These are phyloP conservation scores for Rosa hybrid DNA, from an alignment of 331 rosid genomes.

Conservation along the genomic window DNA sequence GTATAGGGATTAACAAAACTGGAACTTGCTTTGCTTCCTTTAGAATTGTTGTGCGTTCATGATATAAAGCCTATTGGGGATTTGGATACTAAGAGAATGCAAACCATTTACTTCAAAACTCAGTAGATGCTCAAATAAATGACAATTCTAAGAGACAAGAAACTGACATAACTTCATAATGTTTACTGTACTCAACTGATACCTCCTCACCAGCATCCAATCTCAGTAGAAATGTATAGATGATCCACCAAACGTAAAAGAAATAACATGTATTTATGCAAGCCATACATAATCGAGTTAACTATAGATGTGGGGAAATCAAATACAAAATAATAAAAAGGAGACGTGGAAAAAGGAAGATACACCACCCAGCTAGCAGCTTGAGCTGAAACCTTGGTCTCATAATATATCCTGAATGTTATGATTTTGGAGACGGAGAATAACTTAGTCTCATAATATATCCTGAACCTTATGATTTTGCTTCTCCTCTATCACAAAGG, in stretches of 20 bases:
- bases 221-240: background rate
- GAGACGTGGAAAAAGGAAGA: background rate
- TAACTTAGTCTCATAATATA: background rate
- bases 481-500: background rate
- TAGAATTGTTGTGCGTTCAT: background rate
- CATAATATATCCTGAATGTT: background rate
- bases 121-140: background rate
- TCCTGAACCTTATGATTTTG: background rate
- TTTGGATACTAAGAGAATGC: background rate
- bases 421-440: background rate
- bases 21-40: background rate
- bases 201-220: background rate
- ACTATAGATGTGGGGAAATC: background rate
- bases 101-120: background rate
- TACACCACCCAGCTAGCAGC: background rate
- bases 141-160: background rate
- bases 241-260: background rate
- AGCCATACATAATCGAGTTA: background rate
- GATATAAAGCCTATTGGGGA: background rate
- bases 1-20: background rate
- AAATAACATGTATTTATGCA: background rate
- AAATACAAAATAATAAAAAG: background rate
- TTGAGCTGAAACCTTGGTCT: background rate
- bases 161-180: background rate
- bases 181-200: too few species aligned